Evolutionary conservation across 257 asterid genomes (phyloP), one percentile per base, ranked within the genome.

Genomic region (Ilex asprella): DNA sequence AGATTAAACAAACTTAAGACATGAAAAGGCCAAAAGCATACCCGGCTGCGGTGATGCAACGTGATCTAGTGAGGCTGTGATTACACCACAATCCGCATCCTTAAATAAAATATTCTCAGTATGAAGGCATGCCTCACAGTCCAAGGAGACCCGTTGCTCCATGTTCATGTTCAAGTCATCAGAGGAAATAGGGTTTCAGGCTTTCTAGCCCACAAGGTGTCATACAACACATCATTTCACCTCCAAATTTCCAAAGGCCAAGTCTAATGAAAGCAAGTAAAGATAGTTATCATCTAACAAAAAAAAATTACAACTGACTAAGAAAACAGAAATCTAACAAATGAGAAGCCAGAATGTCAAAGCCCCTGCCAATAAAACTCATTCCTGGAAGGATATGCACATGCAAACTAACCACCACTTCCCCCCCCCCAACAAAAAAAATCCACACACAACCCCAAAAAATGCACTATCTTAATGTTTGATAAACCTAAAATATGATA

Each of bases 141-240:
- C 90, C 63, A 78, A 59, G 49, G 96, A 64, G 69, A 86, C 72
- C 74, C 65, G 95, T 8, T 74, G 70, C 74, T 85, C 95, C 95
- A 82, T 82, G 72, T 73, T 66, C 65, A 74, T 51, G 56, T 32
- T 63, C 60, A 74, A 62, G 29, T 69, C 76, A 73, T 77, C 75
- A 70, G 62, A 70, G 30, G 60, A 65, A 55, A 63, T 62, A 74
- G 31, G 63, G 66, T 58, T 64, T 68, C 70, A 31, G 52, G 56
- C 75, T 61, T 66, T 71, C 58, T 12, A 59, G 61, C 70, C 41
- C 57, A 8, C 73, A 31, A 12, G 10, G 44, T 63, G 71, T 54
- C 63, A 52, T 31, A 39, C 14, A 60, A 59, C 59, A 64, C 60
- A 41, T 65, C 70, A 30, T 58, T 39, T 51, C 21, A 44, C 41